phyloP scores from a whole-genome alignment of 2,329 filamentous ascomycete genomes.

The Aspergillus unguis region DNA sequence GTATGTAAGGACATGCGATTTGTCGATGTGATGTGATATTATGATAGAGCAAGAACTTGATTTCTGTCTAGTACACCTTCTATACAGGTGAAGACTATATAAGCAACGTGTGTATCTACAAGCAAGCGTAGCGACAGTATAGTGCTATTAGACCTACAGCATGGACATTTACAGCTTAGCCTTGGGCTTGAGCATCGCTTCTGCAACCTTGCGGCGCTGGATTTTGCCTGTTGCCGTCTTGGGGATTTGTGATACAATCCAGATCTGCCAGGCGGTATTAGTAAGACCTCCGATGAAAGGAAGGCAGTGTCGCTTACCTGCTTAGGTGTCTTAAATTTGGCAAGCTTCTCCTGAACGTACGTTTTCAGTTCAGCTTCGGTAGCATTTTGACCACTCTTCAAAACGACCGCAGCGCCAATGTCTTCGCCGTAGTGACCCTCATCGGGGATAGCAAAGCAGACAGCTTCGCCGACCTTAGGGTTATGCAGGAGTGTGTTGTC shows the following conservation, averaged over 20 bases:
- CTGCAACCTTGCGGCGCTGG: constrained; percentile 79
- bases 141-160: background rate
- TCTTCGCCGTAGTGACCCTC: constrained; percentile 76
- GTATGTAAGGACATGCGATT: background rate
- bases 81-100: background rate
- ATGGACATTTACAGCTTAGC: constrained; percentile 47
- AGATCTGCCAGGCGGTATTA: constrained; percentile 52
- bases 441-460: constrained; percentile 78
- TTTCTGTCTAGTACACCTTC: background rate
- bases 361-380: constrained; percentile 60
- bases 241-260: constrained; percentile 79
- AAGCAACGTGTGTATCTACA: background rate
- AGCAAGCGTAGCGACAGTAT: background rate
- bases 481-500: constrained; percentile 77
- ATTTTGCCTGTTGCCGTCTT: constrained; percentile 93
- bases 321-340: constrained; percentile 83
- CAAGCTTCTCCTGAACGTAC: constrained; percentile 68
- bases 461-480: constrained; percentile 70
- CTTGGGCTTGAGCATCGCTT: constrained; percentile 64
- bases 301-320: constrained; percentile 53
- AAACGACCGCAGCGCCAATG: constrained; percentile 70
- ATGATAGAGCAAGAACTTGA: background rate
- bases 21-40: background rate
- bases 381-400: constrained; percentile 61
- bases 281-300: background rate